Evolutionary conservation across 2,329 filamentous ascomycete genomes (phyloP).

Genomic region (Cyanodermella asteris): DNA sequence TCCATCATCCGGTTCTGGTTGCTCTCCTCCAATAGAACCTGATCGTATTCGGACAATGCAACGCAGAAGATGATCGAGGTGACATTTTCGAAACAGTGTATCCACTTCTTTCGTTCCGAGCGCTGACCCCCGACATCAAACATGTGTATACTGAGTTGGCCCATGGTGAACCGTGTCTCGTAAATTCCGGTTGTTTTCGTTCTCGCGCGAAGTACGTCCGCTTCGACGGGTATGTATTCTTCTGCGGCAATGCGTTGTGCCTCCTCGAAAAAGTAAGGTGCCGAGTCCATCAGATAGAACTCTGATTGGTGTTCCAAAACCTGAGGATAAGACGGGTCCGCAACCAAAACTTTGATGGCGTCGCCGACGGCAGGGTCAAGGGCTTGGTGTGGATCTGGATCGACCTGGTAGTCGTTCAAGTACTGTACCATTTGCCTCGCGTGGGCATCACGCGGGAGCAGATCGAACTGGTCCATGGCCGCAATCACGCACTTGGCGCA

Average conservation of each 20-base stretch:
- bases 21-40: conserved; percentile 87
- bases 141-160: conserved; percentile 97
- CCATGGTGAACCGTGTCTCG: conserved; percentile 97
- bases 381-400: conserved; percentile 69
- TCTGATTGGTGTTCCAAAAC: conserved; percentile 89
- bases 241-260: conserved; percentile 60
- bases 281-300: conserved; percentile 98
- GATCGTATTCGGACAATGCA: conserved; percentile 92
- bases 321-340: conserved; percentile 59
- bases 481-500: conserved; percentile 84
- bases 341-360: conserved; percentile 74
- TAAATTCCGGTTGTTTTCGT: conserved; percentile 99
- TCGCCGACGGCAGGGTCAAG: conserved; percentile 63
- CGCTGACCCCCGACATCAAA: conserved; percentile 95
- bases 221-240: conserved; percentile 80
- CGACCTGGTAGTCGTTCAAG: conserved; percentile 68
- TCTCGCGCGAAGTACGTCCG: conserved; percentile 82
- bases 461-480: conserved; percentile 79
- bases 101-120: conserved; percentile 99
- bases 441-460: conserved; percentile 50
- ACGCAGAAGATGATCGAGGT: conserved; percentile 99
- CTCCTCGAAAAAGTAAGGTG: conserved; percentile 96
- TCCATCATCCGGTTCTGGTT: conserved; percentile 99
- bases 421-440: conserved; percentile 59
- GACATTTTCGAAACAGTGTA: conserved; percentile 98